Conservation (phyloP, 2,329 filamentous ascomycete genomes). For the Clathrospora elynae region DNA sequence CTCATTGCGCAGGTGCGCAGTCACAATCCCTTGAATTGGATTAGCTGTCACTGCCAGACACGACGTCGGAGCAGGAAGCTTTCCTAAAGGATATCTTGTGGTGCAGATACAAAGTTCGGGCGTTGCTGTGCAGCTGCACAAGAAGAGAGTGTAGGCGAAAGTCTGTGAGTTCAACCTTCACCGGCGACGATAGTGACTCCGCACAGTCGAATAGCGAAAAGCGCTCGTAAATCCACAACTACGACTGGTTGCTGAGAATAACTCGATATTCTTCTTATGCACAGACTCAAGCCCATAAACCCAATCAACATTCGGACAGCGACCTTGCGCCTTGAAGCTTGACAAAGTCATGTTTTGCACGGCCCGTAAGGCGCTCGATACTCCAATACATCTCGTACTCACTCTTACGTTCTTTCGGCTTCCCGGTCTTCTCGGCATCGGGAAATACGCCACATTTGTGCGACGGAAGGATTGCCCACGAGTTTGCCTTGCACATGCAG, state of each 20-base stretch:
- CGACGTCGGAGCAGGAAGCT: constrained; percentile 19
- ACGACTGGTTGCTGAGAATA: constrained; percentile 19
- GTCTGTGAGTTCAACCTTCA: background rate
- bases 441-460: constrained; percentile 32
- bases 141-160: background rate
- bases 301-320: constrained; percentile 29
- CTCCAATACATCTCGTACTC: constrained; percentile 25
- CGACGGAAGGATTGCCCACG: constrained; percentile 24
- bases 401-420: constrained; percentile 17
- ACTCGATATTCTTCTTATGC: constrained; percentile 14
- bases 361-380: constrained; percentile 10
- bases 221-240: constrained; percentile 1
- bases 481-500: constrained; percentile 13
- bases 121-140: constrained; percentile 8
- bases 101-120: constrained; percentile 18
- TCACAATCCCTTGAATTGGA: constrained; percentile 18
- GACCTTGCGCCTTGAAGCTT: constrained; percentile 11
- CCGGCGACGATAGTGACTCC: constrained; percentile 1
- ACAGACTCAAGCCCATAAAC: constrained; percentile 12
- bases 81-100: constrained; percentile 23
- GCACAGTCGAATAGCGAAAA: background rate
- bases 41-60: constrained; percentile 33
- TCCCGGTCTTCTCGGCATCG: constrained; percentile 21
- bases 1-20: constrained; percentile 25
- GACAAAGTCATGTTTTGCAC: constrained; percentile 7